Evolutionary conservation across 2,329 filamentous ascomycete species (phyloP).

Genomic region (Cryphonectria nitschkei): DNA sequence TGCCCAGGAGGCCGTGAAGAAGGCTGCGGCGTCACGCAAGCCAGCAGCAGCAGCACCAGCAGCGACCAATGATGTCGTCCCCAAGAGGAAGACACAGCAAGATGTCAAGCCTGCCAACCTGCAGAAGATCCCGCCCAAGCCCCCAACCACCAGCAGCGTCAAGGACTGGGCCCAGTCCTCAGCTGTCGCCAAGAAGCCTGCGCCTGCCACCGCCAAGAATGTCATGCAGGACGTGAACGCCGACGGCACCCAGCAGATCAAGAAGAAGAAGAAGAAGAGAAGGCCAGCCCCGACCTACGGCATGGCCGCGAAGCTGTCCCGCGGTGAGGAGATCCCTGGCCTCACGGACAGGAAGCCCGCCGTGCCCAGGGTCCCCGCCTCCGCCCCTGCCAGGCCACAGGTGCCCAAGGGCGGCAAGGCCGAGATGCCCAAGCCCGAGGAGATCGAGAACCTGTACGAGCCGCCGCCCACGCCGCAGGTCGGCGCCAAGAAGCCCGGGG

Average conservation of each 20-base stretch:
- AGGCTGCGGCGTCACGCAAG: conserved; percentile 13
- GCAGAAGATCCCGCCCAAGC: conserved; percentile 9
- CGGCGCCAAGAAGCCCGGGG: conserved; percentile 13
- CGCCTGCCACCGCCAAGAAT: conserved; percentile 14
- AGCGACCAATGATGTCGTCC: background rate
- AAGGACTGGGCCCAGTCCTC: conserved; percentile 24
- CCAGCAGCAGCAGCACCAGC: conserved; percentile 7
- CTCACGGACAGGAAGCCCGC: conserved; percentile 22
- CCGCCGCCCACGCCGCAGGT: conserved; percentile 15
- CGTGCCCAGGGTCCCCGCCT: conserved; percentile 12
- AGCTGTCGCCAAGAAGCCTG: background rate
- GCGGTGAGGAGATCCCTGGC: conserved; percentile 27
- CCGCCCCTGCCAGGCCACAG: conserved; percentile 8
- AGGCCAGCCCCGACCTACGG: conserved; percentile 25
- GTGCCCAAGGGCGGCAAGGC: conserved; percentile 15
- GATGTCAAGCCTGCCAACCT: conserved; percentile 10
- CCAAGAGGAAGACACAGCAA: conserved; percentile 11
- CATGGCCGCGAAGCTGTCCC: conserved; percentile 24
- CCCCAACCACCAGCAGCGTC: conserved; percentile 17
- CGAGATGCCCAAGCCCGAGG: conserved; percentile 21
- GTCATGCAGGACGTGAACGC: conserved; percentile 19
- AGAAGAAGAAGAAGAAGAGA: conserved; percentile 31
- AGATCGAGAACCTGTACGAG: conserved; percentile 11
- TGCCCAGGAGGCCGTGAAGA: conserved; percentile 8
- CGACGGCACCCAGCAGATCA: conserved; percentile 21